phyloP scores from a whole-genome alignment of 2,329 filamentous ascomycete species.

The Scedosporium dehoogii region DNA sequence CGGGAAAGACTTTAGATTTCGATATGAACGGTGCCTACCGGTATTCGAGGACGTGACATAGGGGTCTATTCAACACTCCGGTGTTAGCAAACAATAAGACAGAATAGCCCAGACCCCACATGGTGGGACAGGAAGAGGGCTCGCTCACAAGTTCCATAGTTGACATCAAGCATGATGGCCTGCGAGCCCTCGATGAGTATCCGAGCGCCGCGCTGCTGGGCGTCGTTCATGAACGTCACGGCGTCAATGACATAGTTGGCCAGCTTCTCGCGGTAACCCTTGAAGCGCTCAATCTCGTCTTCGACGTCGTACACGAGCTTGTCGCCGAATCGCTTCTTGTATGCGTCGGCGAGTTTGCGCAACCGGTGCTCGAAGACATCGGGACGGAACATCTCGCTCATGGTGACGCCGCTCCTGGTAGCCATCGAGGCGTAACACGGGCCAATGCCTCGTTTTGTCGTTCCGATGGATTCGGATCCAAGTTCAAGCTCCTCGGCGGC shows the following conservation, averaged over 20 bases:
- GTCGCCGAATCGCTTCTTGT: conserved; percentile 59
- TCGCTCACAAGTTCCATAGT: conserved; percentile 28
- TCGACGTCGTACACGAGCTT: conserved; percentile 57
- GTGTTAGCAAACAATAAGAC: neutral
- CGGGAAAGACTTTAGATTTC: too few species aligned
- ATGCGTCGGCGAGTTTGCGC: conserved; percentile 49
- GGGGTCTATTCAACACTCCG: conserved; percentile 11
- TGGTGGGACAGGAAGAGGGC: neutral
- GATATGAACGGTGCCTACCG: conserved; percentile 3
- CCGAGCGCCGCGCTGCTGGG: conserved; percentile 46
- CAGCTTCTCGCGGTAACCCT: conserved; percentile 46
- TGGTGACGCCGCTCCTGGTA: conserved; percentile 53
- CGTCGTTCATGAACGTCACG: conserved; percentile 51
- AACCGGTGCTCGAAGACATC: conserved; percentile 57
- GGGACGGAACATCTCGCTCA: conserved; percentile 59
- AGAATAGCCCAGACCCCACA: neutral
- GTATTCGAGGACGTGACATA: conserved; percentile 19
- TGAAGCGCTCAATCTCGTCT: conserved; percentile 55
- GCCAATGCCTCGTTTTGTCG: conserved; percentile 22
- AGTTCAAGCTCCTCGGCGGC: conserved; percentile 54
- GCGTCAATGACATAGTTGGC: conserved; percentile 56
- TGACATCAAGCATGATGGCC: conserved; percentile 56
- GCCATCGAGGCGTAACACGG: conserved; percentile 15
- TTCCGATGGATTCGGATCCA: conserved; percentile 24
- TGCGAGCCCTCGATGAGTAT: conserved; percentile 59